Base-by-base conservation (phyloP, 495 filamentous ascomycete species). In the Neurospora sp. region DNA sequence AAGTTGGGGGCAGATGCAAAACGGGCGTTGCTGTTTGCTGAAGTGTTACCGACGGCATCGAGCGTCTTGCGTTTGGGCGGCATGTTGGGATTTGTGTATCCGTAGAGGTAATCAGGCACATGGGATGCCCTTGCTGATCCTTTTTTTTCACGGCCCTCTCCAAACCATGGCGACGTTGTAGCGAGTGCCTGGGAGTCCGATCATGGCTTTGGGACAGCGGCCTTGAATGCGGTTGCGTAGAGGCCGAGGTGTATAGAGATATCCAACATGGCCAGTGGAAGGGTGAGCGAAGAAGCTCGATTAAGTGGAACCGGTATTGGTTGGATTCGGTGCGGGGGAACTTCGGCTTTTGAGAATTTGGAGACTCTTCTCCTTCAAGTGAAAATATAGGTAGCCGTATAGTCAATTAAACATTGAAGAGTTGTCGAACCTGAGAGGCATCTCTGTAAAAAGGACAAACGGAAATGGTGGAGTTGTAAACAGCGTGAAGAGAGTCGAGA, bases 21-120 rank as follows among this genome's bases (percentile, higher is more conserved):
- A 42, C 22, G 53, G 6, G 22, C 4, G 20, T 68, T 10, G 69
- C 16, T 8, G 69, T 22, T 40, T 70, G 39, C 31, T 31, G 37
- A 10, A n/a, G 69, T 8, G 39, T 38, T 1, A 27, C 5, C 8
- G 8, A 37, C 35, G 35, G 48, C 42, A 37, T 75, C 72, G 48
- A 70, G 14, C 44, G 44, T 39, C 69, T 75, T 78, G 70, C 77
- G 75, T 65, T 78, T 78, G 4, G 77, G 40, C 39, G 75, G 75
- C 76, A 78, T 78, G 70, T 70, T 65, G 10, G 27, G 53, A 37
- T 16, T 59, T 35, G 27, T 61, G 53, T 61, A 35, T 31, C 53
- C 22, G 53, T 31, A 35, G n/a, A 53, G 22, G 12, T 61, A 61
- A 61, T 35, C 53, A 61, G 53, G 53, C 53, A 35, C 22, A 61